These are phyloP conservation scores for Senecio squalidus DNA, from an alignment of 140 eudicot genomes.

Conservation along the genomic window DNA sequence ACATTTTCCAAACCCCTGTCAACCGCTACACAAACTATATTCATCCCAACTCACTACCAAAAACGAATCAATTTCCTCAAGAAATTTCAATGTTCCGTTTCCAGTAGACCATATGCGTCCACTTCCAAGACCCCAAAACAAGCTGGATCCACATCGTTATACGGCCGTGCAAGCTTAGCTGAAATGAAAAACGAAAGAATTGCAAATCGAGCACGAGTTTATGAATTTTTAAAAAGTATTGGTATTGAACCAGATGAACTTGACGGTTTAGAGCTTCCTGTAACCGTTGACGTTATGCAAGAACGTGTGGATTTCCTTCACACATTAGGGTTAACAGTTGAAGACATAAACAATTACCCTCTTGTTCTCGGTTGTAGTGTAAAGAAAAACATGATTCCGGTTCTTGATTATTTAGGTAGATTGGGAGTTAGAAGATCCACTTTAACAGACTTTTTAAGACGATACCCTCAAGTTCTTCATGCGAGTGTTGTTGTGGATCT, in stretches of 20 bases:
- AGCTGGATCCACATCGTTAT: conserved; percentile 55
- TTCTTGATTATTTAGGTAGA: conserved; percentile 91
- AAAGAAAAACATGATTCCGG: conserved; percentile 96
- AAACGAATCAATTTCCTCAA: conserved; percentile 32
- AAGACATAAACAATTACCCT: conserved; percentile 86
- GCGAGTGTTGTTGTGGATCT: conserved; percentile 70
- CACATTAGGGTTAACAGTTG: conserved; percentile 72
- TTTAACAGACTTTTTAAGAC: conserved; percentile 61
- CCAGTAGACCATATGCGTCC: conserved; percentile 41
- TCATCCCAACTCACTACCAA: conserved; percentile 28
- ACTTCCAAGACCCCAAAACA: conserved; percentile 22
- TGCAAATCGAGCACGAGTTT: conserved; percentile 77
- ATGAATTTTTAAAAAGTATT: conserved; percentile 66
- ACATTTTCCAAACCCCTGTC: conserved; percentile 33
- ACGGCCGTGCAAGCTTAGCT: conserved; percentile 70
- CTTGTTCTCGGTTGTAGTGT: conserved; percentile 99
- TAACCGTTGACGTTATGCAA: conserved; percentile 91
- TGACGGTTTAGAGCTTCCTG: conserved; percentile 93
- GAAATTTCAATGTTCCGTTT: conserved; percentile 49
- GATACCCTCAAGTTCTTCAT: conserved; percentile 88
- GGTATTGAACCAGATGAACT: conserved; percentile 86
- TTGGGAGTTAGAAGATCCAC: conserved; percentile 70
- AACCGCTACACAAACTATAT: conserved; percentile 25
- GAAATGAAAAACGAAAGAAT: conserved; percentile 75
- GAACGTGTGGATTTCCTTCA: conserved; percentile 94